Conservation (phyloP, 2,329 filamentous ascomycete species). For the Epichloe bromicola region DNA sequence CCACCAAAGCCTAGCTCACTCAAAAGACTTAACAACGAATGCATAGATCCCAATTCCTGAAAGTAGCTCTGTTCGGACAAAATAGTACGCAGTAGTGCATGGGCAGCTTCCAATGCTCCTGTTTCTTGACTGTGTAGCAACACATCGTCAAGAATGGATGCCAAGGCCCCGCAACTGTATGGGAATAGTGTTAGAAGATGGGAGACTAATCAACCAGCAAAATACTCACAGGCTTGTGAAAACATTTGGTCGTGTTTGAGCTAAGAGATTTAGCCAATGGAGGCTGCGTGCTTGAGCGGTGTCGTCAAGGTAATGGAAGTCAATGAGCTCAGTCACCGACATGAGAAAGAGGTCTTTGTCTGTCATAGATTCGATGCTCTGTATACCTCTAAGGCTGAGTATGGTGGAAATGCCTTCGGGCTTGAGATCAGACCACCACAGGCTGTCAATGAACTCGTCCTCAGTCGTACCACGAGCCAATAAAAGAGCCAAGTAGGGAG, state of each 20-base stretch:
- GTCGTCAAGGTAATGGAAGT: conserved; percentile 53
- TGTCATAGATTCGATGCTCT: conserved; percentile 31
- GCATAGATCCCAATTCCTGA: conserved; percentile 32
- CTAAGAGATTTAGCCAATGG: conserved; percentile 46
- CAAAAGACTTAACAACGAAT: conserved; percentile 38
- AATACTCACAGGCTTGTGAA: conserved; percentile 42
- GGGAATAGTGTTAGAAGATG: conserved; percentile 6
- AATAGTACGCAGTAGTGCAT: conserved; percentile 44
- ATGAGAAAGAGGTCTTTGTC: conserved; percentile 51
- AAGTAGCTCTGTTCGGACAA: conserved; percentile 40
- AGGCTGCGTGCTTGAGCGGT: conserved; percentile 45
- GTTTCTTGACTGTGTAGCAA: conserved; percentile 51
- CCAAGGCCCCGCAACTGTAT: conserved; percentile 40
- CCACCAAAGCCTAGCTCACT: conserved; percentile 51
- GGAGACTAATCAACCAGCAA: too few relatives aligned
- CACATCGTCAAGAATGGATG: conserved; percentile 46
- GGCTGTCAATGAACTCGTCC: conserved; percentile 48
- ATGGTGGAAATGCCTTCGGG: conserved; percentile 21
- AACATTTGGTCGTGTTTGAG: conserved; percentile 39
- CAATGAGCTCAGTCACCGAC: conserved; percentile 50
- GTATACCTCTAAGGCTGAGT: conserved; percentile 13
- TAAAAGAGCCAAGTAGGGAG: conserved; percentile 49
- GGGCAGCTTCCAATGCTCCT: conserved; percentile 45
- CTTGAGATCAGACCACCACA: conserved; percentile 47
- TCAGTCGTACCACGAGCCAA: conserved; percentile 40